Evolutionary conservation across 495 filamentous ascomycete species (phyloP).

Genomic region (Apodospora peruviana): DNA sequence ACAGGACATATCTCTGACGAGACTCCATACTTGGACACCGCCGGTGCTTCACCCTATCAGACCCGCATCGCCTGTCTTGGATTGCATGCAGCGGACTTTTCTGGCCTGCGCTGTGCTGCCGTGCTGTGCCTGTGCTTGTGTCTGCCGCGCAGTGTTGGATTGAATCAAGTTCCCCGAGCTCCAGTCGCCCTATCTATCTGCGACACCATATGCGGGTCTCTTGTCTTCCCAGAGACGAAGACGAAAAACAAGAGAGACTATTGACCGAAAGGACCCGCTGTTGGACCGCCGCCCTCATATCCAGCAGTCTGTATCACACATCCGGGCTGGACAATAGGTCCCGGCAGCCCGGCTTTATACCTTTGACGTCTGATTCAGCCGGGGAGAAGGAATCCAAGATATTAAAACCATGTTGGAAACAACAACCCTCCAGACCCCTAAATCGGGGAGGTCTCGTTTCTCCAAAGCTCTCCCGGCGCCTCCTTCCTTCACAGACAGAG

Average conservation of each 20-base stretch:
- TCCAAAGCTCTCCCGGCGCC: constrained; percentile 30
- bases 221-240: constrained; percentile 3
- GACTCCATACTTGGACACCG: too few relatives aligned
- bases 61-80: too few relatives aligned
- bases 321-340: constrained; percentile 2
- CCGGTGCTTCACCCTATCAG: too few relatives aligned
- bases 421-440: constrained; percentile 23
- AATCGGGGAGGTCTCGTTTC: constrained; percentile 27
- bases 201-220: constrained; percentile 3
- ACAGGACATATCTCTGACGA: too few relatives aligned
- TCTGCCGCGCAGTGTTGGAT: too few relatives aligned
- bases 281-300: background rate
- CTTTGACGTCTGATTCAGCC: constrained; percentile 18
- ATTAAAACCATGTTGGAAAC: constrained; percentile 19
- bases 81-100: too few relatives aligned
- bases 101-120: too few relatives aligned
- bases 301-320: background rate
- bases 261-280: background rate
- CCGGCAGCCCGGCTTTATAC: constrained; percentile 9
- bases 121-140: too few relatives aligned
- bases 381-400: constrained; percentile 12
- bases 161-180: too few relatives aligned
- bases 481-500: constrained; percentile 15
- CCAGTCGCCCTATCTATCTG: background rate
- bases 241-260: background rate